These are phyloP conservation scores for Neurospora tetrasperma DNA, from an alignment of 495 filamentous ascomycete species.

Conservation along the genomic window DNA sequence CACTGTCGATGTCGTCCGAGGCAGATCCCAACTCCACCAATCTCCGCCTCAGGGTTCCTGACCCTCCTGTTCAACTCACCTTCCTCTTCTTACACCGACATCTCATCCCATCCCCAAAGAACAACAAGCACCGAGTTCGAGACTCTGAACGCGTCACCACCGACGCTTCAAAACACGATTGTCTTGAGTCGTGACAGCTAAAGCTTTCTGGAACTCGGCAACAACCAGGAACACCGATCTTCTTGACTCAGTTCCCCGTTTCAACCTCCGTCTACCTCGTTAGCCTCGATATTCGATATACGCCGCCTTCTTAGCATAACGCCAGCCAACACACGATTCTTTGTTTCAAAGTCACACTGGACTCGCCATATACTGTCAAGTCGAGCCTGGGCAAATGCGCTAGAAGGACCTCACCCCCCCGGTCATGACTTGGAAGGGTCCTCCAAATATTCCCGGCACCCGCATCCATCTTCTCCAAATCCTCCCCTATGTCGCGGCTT, in stretches of 20 bases:
- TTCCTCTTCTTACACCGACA: not conserved
- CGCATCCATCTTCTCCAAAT: not conserved
- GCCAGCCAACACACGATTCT: not conserved
- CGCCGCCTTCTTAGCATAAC: not conserved
- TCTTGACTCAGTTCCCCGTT: not conserved
- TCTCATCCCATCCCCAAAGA: not conserved
- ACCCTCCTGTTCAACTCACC: not conserved
- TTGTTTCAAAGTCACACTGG: not conserved
- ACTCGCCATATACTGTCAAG: not conserved
- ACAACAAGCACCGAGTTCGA: not conserved
- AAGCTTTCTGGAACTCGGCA: not conserved
- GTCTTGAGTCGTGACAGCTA: not conserved
- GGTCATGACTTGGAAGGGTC: not conserved
- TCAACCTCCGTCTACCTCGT: not conserved
- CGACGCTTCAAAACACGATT: not conserved
- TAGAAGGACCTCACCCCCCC: not conserved
- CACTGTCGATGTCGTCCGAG: not conserved
- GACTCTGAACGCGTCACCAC: not conserved
- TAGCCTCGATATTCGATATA: not conserved
- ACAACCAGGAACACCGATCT: not conserved
- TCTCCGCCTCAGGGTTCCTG: not conserved
- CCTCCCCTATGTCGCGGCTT: not conserved
- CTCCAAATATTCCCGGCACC: not conserved
- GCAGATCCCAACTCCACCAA: not conserved
- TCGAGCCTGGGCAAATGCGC: not conserved